These are phyloP conservation scores for Kwoniella botswanensis DNA, from an alignment of 768 basidiomycete genomes.

Conservation along the genomic window DNA sequence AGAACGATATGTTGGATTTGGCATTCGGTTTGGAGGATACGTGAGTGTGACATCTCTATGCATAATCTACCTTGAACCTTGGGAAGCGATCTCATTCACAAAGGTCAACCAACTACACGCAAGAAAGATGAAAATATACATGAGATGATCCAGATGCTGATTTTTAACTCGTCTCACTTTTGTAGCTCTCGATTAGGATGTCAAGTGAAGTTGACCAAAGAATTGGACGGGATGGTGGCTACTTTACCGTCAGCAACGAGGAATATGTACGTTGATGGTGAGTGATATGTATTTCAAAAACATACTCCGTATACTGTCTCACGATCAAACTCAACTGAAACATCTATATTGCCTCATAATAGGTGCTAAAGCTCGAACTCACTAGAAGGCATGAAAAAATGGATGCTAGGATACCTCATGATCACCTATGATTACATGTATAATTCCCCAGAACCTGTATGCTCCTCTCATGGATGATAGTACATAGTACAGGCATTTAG, in stretches of 20 bases:
- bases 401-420: neutral
- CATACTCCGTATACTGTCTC: neutral
- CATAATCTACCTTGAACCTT: neutral
- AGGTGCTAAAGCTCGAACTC: conserved; percentile 32
- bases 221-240: conserved; percentile 83
- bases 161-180: neutral
- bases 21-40: conserved; percentile 97
- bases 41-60: conserved; percentile 62
- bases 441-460: no score
- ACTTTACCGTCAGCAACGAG: conserved; percentile 86
- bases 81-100: no score
- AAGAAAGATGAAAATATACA: no score
- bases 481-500: neutral
- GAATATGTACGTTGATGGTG: conserved; percentile 97
- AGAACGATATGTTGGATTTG: conserved; percentile 89
- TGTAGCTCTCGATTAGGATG: conserved; percentile 63
- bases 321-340: neutral
- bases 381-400: conserved; percentile 1
- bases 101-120: no score
- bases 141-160: neutral
- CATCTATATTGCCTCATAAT: neutral
- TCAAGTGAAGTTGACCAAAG: conserved; percentile 71
- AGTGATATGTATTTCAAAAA: conserved; percentile 41
- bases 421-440: no score
- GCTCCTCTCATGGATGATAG: neutral